Evolutionary conservation across 2,329 filamentous ascomycete genomes (phyloP).

Genomic region (Chaetomiaceae sp.): DNA sequence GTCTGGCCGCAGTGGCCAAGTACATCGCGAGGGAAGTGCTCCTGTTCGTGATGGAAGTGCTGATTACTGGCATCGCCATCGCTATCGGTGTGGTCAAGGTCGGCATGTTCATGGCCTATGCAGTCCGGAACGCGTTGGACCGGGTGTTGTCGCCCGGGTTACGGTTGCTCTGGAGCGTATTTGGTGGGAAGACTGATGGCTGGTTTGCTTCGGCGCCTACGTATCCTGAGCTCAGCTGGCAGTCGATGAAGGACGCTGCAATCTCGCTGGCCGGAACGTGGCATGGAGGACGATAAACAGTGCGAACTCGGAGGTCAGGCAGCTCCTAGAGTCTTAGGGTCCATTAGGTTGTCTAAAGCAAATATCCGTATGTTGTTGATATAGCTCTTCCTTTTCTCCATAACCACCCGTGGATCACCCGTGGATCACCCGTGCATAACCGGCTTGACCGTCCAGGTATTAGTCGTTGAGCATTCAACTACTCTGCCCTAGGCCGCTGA

Average conservation of each 20-base stretch:
- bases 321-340: no score
- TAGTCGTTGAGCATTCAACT: no score
- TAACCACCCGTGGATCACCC: no score
- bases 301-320: no score
- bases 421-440: no score
- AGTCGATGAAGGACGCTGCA: not conserved
- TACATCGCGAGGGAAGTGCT: not conserved
- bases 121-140: not conserved
- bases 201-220: not conserved
- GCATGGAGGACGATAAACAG: not conserved
- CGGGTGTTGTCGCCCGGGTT: not conserved
- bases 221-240: not conserved
- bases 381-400: no score
- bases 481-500: no score
- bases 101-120: not conserved
- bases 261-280: not conserved
- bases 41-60: constrained; percentile 2
- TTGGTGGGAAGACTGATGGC: not conserved
- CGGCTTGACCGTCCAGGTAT: no score
- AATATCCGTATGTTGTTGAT: no score
- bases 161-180: not conserved
- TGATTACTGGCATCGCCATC: not conserved
- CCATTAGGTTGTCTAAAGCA: no score
- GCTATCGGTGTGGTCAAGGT: not conserved
- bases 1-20: not conserved